A percentile compares a stretch with the other conserved stretches of the same genome.
Evolutionary conservation across 2,329 filamentous ascomycete genomes (phyloP).

Genomic region (Mycosphaerella arachidis): DNA sequence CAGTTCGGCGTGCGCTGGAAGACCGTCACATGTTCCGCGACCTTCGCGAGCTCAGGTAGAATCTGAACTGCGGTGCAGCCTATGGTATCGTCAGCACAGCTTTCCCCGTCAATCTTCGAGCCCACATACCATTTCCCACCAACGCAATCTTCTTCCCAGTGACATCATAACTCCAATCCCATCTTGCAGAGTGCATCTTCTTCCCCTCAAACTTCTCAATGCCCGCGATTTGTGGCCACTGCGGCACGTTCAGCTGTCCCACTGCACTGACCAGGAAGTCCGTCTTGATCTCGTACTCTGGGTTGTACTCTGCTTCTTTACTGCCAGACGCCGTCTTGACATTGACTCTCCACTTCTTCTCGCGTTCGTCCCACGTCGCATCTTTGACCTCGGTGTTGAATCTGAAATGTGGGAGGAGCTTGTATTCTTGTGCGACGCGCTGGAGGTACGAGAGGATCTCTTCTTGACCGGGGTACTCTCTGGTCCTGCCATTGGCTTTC

Average conservation of each 20-base stretch:
- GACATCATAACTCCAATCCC: conserved; percentile 57
- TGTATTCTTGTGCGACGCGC: conserved; percentile 50
- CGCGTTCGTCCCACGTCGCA: conserved; percentile 51
- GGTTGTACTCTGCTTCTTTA: conserved; percentile 53
- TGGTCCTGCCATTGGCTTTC: conserved; percentile 33
- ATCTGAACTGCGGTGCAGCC: conserved; percentile 57
- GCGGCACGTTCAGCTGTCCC: conserved; percentile 55
- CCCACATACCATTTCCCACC: conserved; percentile 52
- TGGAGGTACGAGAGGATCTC: conserved; percentile 57
- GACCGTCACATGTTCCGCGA: conserved; percentile 47
- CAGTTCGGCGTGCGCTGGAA: conserved; percentile 59
- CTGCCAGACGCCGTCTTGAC: conserved; percentile 46
- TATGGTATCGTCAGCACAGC: conserved; percentile 15
- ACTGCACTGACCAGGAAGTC: conserved; percentile 57
- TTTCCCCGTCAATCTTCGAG: neutral
- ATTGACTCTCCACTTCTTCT: conserved; percentile 49
- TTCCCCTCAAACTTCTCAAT: conserved; percentile 49
- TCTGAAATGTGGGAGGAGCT: conserved; percentile 53
- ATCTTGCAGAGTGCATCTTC: conserved; percentile 55
- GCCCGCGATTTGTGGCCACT: conserved; percentile 47
- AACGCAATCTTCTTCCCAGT: conserved; percentile 53
- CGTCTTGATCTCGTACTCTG: conserved; percentile 49
- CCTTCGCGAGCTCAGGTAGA: conserved; percentile 52
- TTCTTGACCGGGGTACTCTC: conserved; percentile 57
- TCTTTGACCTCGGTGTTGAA: conserved; percentile 54